These are phyloP conservation scores for Jamesozyma piceae DNA, from an alignment of 805 yeast genomes.

Conservation along the genomic window DNA sequence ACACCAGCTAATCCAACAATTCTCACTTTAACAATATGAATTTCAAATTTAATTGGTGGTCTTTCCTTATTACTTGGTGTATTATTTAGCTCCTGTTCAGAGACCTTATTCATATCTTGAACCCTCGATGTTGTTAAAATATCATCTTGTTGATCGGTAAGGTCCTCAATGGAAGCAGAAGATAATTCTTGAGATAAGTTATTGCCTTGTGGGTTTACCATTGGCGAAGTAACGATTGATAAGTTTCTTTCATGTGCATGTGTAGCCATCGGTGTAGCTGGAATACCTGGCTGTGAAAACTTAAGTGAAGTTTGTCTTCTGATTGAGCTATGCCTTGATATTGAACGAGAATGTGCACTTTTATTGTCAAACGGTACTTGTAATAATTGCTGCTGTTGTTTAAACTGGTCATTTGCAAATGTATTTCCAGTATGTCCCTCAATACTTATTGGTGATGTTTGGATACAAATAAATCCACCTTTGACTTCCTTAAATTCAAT, in stretches of 20 bases:
- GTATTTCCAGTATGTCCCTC: neutral
- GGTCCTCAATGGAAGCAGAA: constrained; percentile 26
- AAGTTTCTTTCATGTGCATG: constrained; percentile 22
- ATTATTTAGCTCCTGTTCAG: constrained; percentile 23
- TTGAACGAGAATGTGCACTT: neutral
- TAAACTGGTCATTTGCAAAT: neutral
- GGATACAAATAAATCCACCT: constrained; percentile 87
- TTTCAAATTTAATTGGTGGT: constrained; percentile 78
- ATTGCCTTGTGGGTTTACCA: constrained; percentile 5
- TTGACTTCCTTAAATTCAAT: constrained; percentile 81
- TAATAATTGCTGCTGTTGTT: constrained; percentile 3
- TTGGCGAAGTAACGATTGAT: constrained; percentile 24
- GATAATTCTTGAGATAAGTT: constrained; percentile 23
- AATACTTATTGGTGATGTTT: constrained; percentile 35
- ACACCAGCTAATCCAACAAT: constrained; percentile 86
- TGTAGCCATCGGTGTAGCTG: constrained; percentile 47
- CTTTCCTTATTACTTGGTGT: constrained; percentile 2
- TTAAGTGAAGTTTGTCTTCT: constrained; percentile 29
- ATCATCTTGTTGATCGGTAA: constrained; percentile 24
- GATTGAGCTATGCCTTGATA: constrained; percentile 31
- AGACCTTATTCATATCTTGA: constrained; percentile 47
- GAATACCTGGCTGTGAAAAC: constrained; percentile 34
- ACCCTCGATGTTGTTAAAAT: constrained; percentile 43
- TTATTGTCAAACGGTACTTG: constrained; percentile 2
- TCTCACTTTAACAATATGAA: constrained; percentile 87